These are phyloP conservation scores for Penicillium palitans DNA, from an alignment of 2,329 filamentous ascomycete species.

Conservation along the genomic window DNA sequence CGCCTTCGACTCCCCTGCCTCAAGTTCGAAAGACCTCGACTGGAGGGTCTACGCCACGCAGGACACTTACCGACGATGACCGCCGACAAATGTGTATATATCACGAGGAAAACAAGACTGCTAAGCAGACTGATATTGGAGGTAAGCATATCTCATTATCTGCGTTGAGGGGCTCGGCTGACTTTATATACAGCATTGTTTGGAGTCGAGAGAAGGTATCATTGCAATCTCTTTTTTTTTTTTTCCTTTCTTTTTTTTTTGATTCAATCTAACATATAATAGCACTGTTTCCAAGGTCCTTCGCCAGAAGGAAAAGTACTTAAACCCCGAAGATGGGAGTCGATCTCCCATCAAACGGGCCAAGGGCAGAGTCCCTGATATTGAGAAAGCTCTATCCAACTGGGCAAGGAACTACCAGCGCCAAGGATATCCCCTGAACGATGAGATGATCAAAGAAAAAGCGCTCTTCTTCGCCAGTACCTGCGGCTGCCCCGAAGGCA, in stretches of 20 bases:
- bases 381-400: conserved; percentile 84
- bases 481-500: conserved; percentile 69
- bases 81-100: conserved; percentile 92
- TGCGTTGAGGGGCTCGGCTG: conserved; percentile 15
- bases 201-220: conserved; percentile 93
- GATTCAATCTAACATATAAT: conserved; percentile 24
- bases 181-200: conserved; percentile 65
- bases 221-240: conserved; percentile 10
- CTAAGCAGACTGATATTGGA: conserved; percentile 96
- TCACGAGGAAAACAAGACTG: conserved; percentile 82
- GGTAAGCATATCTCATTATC: conserved; percentile 52
- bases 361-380: conserved; percentile 85
- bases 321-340: conserved; percentile 76
- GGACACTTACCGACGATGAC: conserved; percentile 88
- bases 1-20: conserved; percentile 50
- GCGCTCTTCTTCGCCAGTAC: conserved; percentile 76
- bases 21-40: conserved; percentile 42
- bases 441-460: conserved; percentile 82
- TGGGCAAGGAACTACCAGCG: conserved; percentile 82
- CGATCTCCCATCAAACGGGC: conserved; percentile 76
- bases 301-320: conserved; percentile 90
- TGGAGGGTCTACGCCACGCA: conserved; percentile 65
- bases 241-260: conserved; percentile 21
- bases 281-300: conserved; percentile 99
- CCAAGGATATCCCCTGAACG: conserved; percentile 70